Evolutionary conservation across 495 filamentous ascomycete species (phyloP).

Genomic region (Hyaloscypha finlandica): DNA sequence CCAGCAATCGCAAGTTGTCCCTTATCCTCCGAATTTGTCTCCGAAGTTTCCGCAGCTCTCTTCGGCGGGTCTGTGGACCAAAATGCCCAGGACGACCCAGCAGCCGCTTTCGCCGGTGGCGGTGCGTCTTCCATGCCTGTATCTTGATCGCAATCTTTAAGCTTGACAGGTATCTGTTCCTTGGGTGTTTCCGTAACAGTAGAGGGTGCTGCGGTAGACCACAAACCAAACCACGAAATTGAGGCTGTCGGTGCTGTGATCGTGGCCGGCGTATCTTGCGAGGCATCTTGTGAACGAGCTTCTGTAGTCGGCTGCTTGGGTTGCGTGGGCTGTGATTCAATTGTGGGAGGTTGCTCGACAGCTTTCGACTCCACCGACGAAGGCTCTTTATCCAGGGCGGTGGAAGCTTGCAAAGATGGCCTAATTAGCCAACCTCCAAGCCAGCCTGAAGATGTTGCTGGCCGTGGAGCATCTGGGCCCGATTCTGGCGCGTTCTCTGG

Average conservation of each 20-base stretch:
- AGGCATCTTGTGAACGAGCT: not conserved
- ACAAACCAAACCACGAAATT: constrained; percentile 55
- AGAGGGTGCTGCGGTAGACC: constrained; percentile 38
- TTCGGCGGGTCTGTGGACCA: constrained; percentile 62
- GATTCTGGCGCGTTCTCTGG: constrained; percentile 9
- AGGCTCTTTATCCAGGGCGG: constrained; percentile 30
- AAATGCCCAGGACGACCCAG: constrained; percentile 32
- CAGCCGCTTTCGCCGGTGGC: constrained; percentile 27
- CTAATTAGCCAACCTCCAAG: constrained; percentile 57
- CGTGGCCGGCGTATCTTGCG: not conserved
- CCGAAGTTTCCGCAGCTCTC: constrained; percentile 22
- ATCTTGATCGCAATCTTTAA: constrained; percentile 32
- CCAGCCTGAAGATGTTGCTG: constrained; percentile 52
- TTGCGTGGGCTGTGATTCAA: not conserved
- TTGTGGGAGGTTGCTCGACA: constrained; percentile 9
- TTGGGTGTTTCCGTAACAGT: constrained; percentile 12
- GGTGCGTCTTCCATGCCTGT: constrained; percentile 33
- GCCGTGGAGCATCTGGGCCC: constrained; percentile 25
- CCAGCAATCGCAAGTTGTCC: constrained; percentile 72
- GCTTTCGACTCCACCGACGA: constrained; percentile 22
- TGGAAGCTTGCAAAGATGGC: constrained; percentile 29
- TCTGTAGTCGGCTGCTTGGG: not conserved
- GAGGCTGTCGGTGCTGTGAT: constrained; percentile 24
- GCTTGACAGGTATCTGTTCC: constrained; percentile 34
- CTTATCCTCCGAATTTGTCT: constrained; percentile 42